Base-by-base conservation (phyloP, 768 basidiomycete genomes). In the Gyrodon lividus region DNA sequence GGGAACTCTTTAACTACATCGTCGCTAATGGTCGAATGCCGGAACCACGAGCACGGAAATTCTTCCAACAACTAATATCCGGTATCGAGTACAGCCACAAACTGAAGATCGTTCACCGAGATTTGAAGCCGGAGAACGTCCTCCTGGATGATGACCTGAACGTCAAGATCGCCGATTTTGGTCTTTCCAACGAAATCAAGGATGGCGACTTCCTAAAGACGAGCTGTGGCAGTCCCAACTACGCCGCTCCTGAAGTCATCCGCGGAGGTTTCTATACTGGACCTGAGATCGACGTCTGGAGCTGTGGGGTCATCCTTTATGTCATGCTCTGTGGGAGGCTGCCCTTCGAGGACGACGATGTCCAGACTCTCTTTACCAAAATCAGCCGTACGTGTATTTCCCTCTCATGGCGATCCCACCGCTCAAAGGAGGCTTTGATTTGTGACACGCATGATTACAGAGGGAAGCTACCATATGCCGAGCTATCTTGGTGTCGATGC, bases 141-240 rank as follows among this genome's bases (percentile, higher is more conserved):
- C 80, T 93, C 14, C 78, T 92, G 6, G 89, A 92, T 70, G 87
- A 89, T 46, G 83, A 87, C 63, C 77, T 87, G 53, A 91, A 90
- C 62, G 86, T 98, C 72, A 99, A 99, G 73, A 98, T 99, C 56
- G 95, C 93, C n/a, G 97, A 99, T 75, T 99, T 98, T 67, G 97
- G 97, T 2, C 76, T 99, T 47, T 91, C 91, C 3, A 98, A 95
- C 68, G 89, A 95, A 66, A 95, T 98, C 74, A 87, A 86, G 62
- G 96, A 98, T 61, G 97, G 96, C 1, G 92, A 94, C 64, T 98
- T 98, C 70, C 75, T 99, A 50, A 92, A 93, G 63, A 99, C 97
- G 8, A 95, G 92, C 59, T 99, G 97, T 68, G 96, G 97, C 1
- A 94, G 92, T 66, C 97, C 97, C 1, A 98, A 99, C 69, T 99